Conservation (phyloP, 78 protist genomes). For the Dictyostelium capitatum region DNA sequence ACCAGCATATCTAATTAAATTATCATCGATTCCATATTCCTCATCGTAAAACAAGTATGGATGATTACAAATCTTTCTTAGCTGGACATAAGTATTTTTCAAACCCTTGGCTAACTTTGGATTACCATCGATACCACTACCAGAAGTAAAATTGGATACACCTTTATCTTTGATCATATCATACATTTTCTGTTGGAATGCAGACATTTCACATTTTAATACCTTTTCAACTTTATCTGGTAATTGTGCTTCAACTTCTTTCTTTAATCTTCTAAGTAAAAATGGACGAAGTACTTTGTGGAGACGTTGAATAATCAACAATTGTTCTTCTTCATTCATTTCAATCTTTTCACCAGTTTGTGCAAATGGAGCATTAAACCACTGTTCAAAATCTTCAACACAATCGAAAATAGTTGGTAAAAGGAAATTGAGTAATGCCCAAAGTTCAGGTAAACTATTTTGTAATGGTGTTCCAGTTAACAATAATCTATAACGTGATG, state of each 20-base stretch:
- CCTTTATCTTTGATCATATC: slow-evolving; percentile 55
- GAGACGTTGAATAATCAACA: slow-evolving; percentile 84
- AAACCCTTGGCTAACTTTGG: slow-evolving; percentile 57
- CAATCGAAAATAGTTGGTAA: slow-evolving; percentile 90
- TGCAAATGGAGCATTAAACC: slow-evolving; percentile 95
- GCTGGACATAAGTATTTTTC: slow-evolving; percentile 85
- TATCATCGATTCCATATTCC: slow-evolving; percentile 75
- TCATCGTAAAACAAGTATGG: slow-evolving; percentile 95
- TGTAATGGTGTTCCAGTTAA: slow-evolving; percentile 99
- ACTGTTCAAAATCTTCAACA: slow-evolving; percentile 86
- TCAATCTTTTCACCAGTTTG: slow-evolving; percentile 75
- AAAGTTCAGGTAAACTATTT: slow-evolving; percentile 94
- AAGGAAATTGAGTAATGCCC: slow-evolving; percentile 96
- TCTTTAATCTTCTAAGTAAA: slow-evolving; percentile 91
- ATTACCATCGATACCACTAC: slow-evolving; percentile 53
- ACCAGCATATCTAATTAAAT: slow-evolving; percentile 85
- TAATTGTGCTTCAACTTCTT: slow-evolving; percentile 92
- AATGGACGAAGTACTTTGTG: slow-evolving; percentile 91
- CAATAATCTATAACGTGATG: slow-evolving; percentile 76
- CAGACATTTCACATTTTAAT: slow-evolving; percentile 82
- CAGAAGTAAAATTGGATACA: slow-evolving; percentile 20
- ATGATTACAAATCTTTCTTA: slow-evolving; percentile 94
- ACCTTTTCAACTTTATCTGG: slow-evolving; percentile 92
- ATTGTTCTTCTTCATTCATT: slow-evolving; percentile 87
- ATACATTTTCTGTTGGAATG: slow-evolving; percentile 85